phyloP scores from a whole-genome alignment of 148 eudicot species.

The Simmondsia chinensis region DNA sequence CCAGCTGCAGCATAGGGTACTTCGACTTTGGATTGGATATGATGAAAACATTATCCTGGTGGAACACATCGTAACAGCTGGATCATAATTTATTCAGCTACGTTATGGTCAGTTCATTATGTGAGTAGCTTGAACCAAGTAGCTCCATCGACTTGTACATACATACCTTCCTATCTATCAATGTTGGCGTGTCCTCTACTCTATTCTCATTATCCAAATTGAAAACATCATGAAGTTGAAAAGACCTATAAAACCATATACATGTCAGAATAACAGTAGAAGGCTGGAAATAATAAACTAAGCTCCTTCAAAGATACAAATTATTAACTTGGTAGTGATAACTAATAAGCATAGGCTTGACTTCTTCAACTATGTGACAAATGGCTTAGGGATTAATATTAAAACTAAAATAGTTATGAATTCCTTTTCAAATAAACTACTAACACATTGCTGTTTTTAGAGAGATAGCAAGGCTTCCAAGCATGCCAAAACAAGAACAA shows the following conservation, averaged over 20 bases:
- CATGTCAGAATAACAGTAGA: conserved; percentile 7
- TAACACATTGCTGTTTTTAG: not conserved
- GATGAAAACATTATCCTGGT: conserved; percentile 92
- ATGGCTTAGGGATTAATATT: too few species aligned
- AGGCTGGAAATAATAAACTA: conserved; percentile 4
- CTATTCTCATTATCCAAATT: conserved; percentile 72
- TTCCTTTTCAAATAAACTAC: too few species aligned
- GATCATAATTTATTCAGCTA: not conserved
- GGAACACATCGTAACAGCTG: conserved; percentile 10
- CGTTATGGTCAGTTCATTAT: too few species aligned
- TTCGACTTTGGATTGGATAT: conserved; percentile 93
- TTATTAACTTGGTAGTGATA: not conserved
- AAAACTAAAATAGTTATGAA: too few species aligned
- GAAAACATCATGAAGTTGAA: conserved; percentile 85
- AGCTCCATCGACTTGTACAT: not conserved
- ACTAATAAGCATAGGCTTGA: too few species aligned
- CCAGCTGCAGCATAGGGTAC: conserved; percentile 85
- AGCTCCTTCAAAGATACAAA: not conserved
- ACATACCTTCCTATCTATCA: conserved; percentile 87
- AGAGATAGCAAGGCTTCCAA: not conserved
- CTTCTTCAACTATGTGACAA: too few species aligned
- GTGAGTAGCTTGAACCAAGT: too few species aligned
- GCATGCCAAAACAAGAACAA: not conserved
- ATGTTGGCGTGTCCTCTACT: conserved; percentile 78
- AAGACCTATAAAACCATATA: conserved; percentile 49